phyloP scores from a whole-genome alignment of 192 early-diverging fungal genomes.

The Umbelopsis isabellina region DNA sequence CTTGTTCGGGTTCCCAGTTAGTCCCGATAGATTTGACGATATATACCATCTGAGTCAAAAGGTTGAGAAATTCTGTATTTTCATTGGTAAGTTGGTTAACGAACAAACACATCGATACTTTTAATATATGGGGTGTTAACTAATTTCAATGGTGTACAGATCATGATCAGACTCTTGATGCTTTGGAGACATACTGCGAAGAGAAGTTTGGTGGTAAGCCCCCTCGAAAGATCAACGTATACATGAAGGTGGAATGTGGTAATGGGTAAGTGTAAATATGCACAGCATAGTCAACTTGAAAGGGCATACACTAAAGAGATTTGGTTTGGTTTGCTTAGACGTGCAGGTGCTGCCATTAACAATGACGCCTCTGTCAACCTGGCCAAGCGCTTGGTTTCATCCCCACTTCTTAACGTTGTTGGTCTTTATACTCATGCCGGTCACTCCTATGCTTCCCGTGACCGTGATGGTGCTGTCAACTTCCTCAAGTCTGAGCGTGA shows the following conservation, averaged over 20 bases:
- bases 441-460: slow-evolving; percentile 33
- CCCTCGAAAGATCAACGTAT: slow-evolving; percentile 22
- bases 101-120: not conserved
- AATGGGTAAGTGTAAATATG: slow-evolving; percentile 26
- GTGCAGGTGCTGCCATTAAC: slow-evolving; percentile 36
- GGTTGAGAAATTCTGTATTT: slow-evolving; percentile 31
- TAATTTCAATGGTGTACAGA: slow-evolving; percentile 6
- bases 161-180: slow-evolving; percentile 31
- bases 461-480: slow-evolving; percentile 11
- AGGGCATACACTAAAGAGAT: not conserved
- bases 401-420: slow-evolving; percentile 20
- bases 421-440: slow-evolving; percentile 43
- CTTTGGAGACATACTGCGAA: slow-evolving; percentile 29
- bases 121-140: not conserved
- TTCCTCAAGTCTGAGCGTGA: slow-evolving; percentile 38
- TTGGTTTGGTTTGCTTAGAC: slow-evolving; percentile 8
- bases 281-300: not conserved
- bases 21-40: slow-evolving; percentile 37
- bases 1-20: slow-evolving; percentile 35
- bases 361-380: slow-evolving; percentile 23
- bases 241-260: slow-evolving; percentile 42
- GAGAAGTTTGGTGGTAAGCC: not conserved
- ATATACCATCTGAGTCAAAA: slow-evolving; percentile 21
- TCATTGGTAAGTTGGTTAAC: slow-evolving; percentile 29
- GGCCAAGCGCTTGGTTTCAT: slow-evolving; percentile 29